A percentile compares a stretch with the other conserved stretches of the same genome.
These are phyloP conservation scores for Trypanosoma cruzi DNA, from an alignment of 208 protist genomes.

Conservation along the genomic window DNA sequence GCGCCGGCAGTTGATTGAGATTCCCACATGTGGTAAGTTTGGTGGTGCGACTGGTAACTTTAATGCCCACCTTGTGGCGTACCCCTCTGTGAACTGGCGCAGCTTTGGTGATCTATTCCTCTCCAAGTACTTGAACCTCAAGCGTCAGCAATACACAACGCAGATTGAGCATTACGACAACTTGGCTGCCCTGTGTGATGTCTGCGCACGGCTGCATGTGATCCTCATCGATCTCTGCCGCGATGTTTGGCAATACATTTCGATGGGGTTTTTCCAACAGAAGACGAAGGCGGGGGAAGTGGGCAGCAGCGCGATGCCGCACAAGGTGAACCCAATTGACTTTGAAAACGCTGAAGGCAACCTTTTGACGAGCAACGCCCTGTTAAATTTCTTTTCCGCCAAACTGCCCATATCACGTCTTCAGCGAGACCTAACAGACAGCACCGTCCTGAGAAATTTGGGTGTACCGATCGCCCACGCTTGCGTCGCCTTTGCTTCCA, in stretches of 20 bases:
- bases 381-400: conserved; percentile 92
- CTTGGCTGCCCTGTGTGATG: conserved; percentile 92
- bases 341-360: conserved; percentile 98
- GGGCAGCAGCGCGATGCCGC: conserved; percentile 96
- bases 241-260: conserved; percentile 96
- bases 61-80: conserved; percentile 92
- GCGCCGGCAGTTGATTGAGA: conserved; percentile 45
- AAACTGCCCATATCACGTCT: conserved; percentile 96
- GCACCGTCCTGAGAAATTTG: conserved; percentile 95
- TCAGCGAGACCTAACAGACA: conserved; percentile 96
- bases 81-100: conserved; percentile 86
- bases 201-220: conserved; percentile 88
- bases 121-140: conserved; percentile 70
- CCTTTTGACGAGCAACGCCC: conserved; percentile 92
- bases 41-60: conserved; percentile 95
- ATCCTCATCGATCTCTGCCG: conserved; percentile 94
- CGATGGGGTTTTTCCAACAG: conserved; percentile 95
- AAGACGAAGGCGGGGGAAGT: conserved; percentile 92
- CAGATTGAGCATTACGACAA: conserved; percentile 97
- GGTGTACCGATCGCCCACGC: conserved; percentile 93
- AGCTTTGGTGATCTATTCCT: conserved; percentile 88
- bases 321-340: conserved; percentile 98
- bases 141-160: conserved; percentile 90
- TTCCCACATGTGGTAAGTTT: conserved; percentile 90
- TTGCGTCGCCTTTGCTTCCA: conserved; percentile 85